Evolutionary conservation across 176 grass and related monocot species (phyloP), one percentile per base, ranked within the genome.

Genomic region (Rhynchospora breviuscula): DNA sequence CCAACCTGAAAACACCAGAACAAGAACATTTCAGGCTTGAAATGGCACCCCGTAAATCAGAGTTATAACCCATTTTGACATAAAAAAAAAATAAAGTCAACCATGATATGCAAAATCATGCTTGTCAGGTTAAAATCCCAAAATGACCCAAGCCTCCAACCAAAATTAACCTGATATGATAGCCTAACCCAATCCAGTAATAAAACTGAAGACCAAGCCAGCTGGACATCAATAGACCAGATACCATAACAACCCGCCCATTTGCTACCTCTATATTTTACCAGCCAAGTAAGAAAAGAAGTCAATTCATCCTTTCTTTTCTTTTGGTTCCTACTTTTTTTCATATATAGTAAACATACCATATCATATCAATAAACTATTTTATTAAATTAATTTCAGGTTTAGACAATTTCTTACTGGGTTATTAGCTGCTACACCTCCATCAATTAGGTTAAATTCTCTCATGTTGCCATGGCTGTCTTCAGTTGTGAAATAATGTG

Each of bases 361-460:
- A 61, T 57, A 13, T 71, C 7, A 71, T 35, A 71, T 47, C 21
- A 35, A 45, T 17, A 71, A 40, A 18, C 12, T 77, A 17, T 53
- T 53, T 44, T 31, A 31, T 77, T 56, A 75, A 4, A 77, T 78
- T 78, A 8, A 78, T 7, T 78, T 78, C 49, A 31, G 49, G 31
- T n/a, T 35, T 10, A 67, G 0, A 2, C 2, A 69, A 60, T 25
- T 75, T 63, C 9, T 25, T 92, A 92, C 92, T 19, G 87, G 94
- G 86, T 97, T 97, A 88, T 97, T 97, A 78, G 92, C 89, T 67
- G 92, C 90, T 22, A 94, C 85, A 73, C 92, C 94, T 63, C 92
- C 94, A 58, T 94, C 94, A 85, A 94, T 90, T 73, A 92, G 87
- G 87, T 97, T 82, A 87, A 97, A 97, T 81, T 97, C 90, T 85